These are phyloP conservation scores for Mucor sp. DNA, from an alignment of 371 early-diverging fungal genomes.

Conservation along the genomic window DNA sequence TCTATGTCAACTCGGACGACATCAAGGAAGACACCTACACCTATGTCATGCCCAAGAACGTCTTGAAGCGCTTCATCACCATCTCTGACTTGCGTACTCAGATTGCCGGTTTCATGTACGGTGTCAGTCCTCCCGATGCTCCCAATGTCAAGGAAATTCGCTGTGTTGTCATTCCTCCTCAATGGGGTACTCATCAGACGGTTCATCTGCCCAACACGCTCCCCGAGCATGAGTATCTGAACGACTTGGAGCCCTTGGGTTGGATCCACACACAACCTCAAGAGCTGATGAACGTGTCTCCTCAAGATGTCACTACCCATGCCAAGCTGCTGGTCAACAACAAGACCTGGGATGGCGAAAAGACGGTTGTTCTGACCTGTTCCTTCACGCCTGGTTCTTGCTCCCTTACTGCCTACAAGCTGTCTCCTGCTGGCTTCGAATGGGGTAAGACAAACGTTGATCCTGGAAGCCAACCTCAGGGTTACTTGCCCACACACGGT, in stretches of 20 bases:
- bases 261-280: constrained; percentile 98
- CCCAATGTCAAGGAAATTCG: constrained; percentile 96
- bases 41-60: constrained; percentile 96
- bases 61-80: constrained; percentile 94
- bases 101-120: constrained; percentile 95
- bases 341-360: constrained; percentile 95
- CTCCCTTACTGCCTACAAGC: constrained; percentile 93
- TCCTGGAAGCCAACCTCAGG: constrained; percentile 78
- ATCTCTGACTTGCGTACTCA: constrained; percentile 96
- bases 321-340: constrained; percentile 85
- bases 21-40: constrained; percentile 89
- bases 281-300: constrained; percentile 88
- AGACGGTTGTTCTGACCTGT: constrained; percentile 87
- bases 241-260: constrained; percentile 94
- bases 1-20: constrained; percentile 94
- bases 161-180: constrained; percentile 94
- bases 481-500: constrained; percentile 86
- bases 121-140: constrained; percentile 91
- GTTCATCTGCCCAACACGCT: constrained; percentile 89
- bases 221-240: constrained; percentile 91
- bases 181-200: constrained; percentile 94
- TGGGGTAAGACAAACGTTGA: constrained; percentile 91
- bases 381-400: constrained; percentile 98
- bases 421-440: constrained; percentile 94
- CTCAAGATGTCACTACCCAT: constrained; percentile 92